These are phyloP conservation scores for Neurospora sp. DNA, from an alignment of 495 filamentous ascomycete species.

Conservation along the genomic window DNA sequence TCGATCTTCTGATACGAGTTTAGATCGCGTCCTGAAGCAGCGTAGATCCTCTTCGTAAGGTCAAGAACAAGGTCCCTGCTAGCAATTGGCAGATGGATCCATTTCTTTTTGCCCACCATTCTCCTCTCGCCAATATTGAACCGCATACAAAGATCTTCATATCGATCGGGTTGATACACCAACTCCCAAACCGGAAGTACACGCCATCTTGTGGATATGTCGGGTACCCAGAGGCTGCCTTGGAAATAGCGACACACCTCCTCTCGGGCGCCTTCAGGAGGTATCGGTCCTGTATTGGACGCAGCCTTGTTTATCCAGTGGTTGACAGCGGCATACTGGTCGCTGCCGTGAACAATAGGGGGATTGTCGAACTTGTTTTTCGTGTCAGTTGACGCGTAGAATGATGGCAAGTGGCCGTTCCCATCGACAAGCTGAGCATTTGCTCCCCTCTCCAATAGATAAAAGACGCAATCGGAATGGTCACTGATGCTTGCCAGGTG, in stretches of 20 bases:
- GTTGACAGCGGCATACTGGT: background rate
- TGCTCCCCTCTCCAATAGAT: background rate
- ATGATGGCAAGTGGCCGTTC: conserved; percentile 3
- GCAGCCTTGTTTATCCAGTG: background rate
- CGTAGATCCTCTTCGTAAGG: background rate
- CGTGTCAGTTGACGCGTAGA: background rate
- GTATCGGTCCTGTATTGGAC: background rate
- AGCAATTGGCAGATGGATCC: conserved; percentile 1
- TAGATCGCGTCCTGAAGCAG: background rate
- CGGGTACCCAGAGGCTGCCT: conserved; percentile 3
- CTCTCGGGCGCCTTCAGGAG: background rate
- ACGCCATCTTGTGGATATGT: background rate
- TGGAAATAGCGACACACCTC: background rate
- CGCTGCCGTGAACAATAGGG: background rate
- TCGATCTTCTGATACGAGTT: background rate
- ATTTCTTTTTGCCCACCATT: background rate
- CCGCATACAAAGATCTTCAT: background rate
- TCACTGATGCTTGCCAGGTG: background rate
- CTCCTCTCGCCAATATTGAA: background rate
- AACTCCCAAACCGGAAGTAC: background rate
- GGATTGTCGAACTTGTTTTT: background rate
- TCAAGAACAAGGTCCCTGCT: background rate
- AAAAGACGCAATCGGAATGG: background rate
- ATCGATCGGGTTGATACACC: background rate
- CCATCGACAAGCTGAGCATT: conserved; percentile 2